Conservation (phyloP, 805 yeast genomes). For the Zygoascus biomembranicola region DNA sequence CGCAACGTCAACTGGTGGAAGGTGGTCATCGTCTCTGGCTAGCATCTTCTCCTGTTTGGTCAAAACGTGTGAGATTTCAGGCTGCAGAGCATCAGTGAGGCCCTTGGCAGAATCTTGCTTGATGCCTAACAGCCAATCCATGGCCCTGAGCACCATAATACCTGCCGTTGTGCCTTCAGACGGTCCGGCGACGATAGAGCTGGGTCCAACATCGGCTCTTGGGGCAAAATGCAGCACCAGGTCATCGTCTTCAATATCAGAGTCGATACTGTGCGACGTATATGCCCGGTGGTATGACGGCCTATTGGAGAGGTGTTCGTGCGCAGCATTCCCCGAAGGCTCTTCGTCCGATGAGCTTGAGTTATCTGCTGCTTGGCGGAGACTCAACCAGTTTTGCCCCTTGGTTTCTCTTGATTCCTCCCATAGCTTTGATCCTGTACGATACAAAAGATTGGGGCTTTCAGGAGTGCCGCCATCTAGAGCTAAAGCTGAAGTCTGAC, state of each 20-base stretch:
- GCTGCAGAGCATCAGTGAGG: conserved; percentile 7
- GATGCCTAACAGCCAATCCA: conserved; percentile 20
- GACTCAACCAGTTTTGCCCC: conserved; percentile 17
- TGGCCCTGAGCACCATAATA: neutral
- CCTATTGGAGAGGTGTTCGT: neutral
- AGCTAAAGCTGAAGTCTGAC: neutral
- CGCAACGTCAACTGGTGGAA: conserved; percentile 4
- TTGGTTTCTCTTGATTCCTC: conserved; percentile 18
- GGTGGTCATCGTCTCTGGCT: conserved; percentile 3
- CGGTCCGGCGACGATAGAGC: too few species aligned
- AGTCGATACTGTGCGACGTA: neutral
- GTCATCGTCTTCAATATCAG: conserved; percentile 1
- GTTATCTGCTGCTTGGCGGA: conserved; percentile 9
- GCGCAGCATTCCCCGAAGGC: neutral
- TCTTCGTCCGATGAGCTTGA: conserved; percentile 4
- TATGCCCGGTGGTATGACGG: neutral
- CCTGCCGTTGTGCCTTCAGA: neutral
- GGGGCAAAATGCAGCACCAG: neutral
- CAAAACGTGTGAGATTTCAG: conserved; percentile 5
- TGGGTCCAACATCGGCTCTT: neutral
- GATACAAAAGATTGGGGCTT: conserved; percentile 16
- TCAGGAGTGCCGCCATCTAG: conserved; percentile 5
- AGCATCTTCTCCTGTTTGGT: conserved; percentile 10
- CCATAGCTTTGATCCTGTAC: conserved; percentile 24
- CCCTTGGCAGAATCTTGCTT: conserved; percentile 9